Evolutionary conservation across 2,329 filamentous ascomycete genomes (phyloP).

Genomic region (Venturia pyrina): DNA sequence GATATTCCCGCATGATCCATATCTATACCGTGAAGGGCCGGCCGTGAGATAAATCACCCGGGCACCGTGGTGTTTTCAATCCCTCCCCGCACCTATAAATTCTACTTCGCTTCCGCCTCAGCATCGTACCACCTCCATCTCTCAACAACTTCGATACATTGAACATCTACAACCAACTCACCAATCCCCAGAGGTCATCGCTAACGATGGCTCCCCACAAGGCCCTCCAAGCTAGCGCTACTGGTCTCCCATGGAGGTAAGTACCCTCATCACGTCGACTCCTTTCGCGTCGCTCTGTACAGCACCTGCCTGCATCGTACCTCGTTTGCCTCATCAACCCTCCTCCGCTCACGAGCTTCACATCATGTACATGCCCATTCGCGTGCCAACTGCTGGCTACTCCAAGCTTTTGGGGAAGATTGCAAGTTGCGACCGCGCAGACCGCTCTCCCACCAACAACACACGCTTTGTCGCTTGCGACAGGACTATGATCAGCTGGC

Average conservation of each 20-base stretch:
- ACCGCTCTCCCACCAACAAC: too few species aligned
- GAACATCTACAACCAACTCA: not conserved
- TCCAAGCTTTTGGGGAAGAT: too few species aligned
- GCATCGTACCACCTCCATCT: not conserved
- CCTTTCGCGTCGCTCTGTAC: not conserved
- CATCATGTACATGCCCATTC: not conserved
- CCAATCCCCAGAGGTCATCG: not conserved
- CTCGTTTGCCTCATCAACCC: not conserved
- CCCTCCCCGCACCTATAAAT: not conserved
- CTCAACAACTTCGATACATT: not conserved
- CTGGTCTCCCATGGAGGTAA: slow-evolving; percentile 3
- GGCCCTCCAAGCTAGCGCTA: not conserved
- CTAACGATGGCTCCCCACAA: not conserved
- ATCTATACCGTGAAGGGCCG: not conserved
- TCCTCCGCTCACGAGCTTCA: not conserved
- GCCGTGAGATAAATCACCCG: not conserved
- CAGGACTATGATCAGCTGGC: too few species aligned
- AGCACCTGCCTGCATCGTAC: not conserved
- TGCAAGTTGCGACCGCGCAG: too few species aligned
- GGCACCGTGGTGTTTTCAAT: not conserved
- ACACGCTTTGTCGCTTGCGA: too few species aligned
- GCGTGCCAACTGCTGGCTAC: not conserved
- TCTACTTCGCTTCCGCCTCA: not conserved
- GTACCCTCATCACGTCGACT: not conserved
- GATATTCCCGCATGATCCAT: not conserved